A percentile compares a stretch with the other conserved stretches of the same genome.
These are phyloP conservation scores for Aspergillus ochraceoroseus DNA, from an alignment of 2,329 filamentous ascomycete species.

Conservation along the genomic window DNA sequence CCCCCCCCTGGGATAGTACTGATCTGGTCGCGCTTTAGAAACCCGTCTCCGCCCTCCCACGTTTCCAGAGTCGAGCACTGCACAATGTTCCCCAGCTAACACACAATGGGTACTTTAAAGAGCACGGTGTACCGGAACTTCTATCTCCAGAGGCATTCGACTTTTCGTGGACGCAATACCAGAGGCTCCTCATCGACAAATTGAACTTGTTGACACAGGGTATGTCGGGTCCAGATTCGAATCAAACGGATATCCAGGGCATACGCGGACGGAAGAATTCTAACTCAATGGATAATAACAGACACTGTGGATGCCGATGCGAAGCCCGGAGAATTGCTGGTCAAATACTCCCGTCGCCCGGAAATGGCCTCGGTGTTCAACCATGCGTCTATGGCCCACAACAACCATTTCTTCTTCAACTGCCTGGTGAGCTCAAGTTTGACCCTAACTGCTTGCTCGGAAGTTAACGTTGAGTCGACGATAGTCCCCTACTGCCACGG, in stretches of 20 bases:
- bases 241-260: no score
- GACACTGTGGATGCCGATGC: constrained; percentile 61
- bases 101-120: constrained; percentile 44
- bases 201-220: constrained; percentile 70
- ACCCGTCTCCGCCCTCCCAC: constrained; percentile 35
- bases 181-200: constrained; percentile 65
- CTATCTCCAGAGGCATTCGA: constrained; percentile 65
- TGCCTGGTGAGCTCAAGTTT: constrained; percentile 36
- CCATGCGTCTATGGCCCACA: constrained; percentile 92
- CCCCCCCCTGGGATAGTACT: neutral
- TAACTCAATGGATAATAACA: constrained; percentile 40
- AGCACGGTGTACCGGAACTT: constrained; percentile 62
- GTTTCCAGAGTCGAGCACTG: constrained; percentile 35
- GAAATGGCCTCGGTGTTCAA: constrained; percentile 79
- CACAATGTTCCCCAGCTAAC: constrained; percentile 49
- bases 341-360: constrained; percentile 74
- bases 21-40: constrained; percentile 28
- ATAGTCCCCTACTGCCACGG: constrained; percentile 41
- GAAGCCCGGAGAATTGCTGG: constrained; percentile 62
- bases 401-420: constrained; percentile 63
- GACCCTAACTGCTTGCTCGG: no score
- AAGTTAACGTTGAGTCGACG: constrained; percentile 10
- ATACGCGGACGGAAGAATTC: no score
- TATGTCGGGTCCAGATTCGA: constrained; percentile 43
- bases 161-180: constrained; percentile 78